Evolutionary conservation across 179 eudicot genomes (phyloP).

Genomic region (Spinacia oleracea): DNA sequence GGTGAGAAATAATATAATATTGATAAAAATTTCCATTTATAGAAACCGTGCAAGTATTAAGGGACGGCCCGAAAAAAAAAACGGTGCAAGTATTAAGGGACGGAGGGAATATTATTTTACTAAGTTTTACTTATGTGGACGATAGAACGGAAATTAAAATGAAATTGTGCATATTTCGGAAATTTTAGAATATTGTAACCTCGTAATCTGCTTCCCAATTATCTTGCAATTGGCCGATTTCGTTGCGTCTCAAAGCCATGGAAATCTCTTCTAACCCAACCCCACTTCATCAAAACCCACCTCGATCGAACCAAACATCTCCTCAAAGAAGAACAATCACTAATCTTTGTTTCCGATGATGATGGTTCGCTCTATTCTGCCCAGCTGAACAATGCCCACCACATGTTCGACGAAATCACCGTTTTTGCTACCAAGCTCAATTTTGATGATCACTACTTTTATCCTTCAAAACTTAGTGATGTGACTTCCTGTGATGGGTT

Average conservation of each 20-base stretch:
- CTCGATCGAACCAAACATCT: background rate
- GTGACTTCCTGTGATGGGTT: slow-evolving; percentile 27
- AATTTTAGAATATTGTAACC: too few relatives aligned
- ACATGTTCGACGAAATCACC: background rate
- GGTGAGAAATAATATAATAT: too few relatives aligned
- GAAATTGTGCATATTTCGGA: too few relatives aligned
- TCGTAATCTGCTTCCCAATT: too few relatives aligned
- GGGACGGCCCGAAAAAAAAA: too few relatives aligned
- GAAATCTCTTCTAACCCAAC: background rate
- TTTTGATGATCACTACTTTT: background rate
- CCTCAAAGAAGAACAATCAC: slow-evolving; percentile 6
- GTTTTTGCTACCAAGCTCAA: background rate
- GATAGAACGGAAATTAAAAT: too few relatives aligned
- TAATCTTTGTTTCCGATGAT: background rate
- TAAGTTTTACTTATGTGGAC: too few relatives aligned
- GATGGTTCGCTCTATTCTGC: background rate
- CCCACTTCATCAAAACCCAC: slow-evolving; percentile 14
- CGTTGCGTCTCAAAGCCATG: background rate
- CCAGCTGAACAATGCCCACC: background rate
- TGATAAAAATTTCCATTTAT: too few relatives aligned
- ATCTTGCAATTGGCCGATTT: background rate
- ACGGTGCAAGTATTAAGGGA: too few relatives aligned
- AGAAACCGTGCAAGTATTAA: too few relatives aligned
- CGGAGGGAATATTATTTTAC: too few relatives aligned
- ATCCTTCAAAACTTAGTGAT: background rate